These are phyloP conservation scores for Paracoccidioides lutzii DNA, from an alignment of 2,329 filamentous ascomycete species.

Conservation along the genomic window DNA sequence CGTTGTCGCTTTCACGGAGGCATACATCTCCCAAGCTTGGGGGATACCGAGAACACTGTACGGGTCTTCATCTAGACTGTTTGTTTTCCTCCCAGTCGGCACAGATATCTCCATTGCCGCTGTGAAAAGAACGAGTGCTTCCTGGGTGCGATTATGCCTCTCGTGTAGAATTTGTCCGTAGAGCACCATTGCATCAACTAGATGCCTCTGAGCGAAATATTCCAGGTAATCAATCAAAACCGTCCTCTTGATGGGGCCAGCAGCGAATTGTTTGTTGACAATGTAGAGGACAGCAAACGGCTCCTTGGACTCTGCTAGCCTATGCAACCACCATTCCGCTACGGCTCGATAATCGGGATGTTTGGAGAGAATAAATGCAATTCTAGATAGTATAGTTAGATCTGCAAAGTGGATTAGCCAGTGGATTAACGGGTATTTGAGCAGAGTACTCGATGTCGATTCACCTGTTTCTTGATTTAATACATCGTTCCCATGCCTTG, in stretches of 20 bases:
- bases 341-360: not conserved
- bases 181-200: slow-evolving; percentile 6
- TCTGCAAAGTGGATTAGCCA: not conserved
- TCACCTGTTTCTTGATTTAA: not conserved
- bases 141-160: slow-evolving; percentile 3
- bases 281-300: not conserved
- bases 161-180: slow-evolving; percentile 5
- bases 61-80: not conserved
- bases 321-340: not conserved
- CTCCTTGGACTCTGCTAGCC: not conserved
- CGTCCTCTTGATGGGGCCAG: not conserved
- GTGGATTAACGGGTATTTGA: not conserved
- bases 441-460: not conserved
- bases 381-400: not conserved
- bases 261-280: not conserved
- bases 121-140: slow-evolving; percentile 5
- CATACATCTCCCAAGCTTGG: slow-evolving; percentile 21
- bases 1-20: slow-evolving; percentile 11
- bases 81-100: not conserved
- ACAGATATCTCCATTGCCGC: slow-evolving; percentile 8
- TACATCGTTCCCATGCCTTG: not conserved
- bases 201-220: slow-evolving; percentile 1
- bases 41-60: slow-evolving; percentile 3
- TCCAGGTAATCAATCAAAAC: slow-evolving; percentile 3
- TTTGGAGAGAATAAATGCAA: not conserved